Evolutionary conservation across 1,139 yeast species (phyloP).

Genomic region (Kurtzmaniella quercitrusa): DNA sequence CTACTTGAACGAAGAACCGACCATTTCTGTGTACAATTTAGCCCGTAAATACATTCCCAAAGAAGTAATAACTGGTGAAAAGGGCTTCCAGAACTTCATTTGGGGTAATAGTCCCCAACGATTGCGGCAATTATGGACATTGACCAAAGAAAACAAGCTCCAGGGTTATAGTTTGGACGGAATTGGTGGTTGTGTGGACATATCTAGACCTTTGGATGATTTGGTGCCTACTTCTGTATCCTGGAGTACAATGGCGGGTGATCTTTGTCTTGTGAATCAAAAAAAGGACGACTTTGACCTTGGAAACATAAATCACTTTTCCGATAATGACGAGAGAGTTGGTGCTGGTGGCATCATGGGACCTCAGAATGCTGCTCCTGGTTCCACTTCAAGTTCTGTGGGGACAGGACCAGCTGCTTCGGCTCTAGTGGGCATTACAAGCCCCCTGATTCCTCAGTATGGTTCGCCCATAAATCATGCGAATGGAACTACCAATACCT

Average conservation of each 20-base stretch:
- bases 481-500: neutral
- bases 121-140: constrained; percentile 34
- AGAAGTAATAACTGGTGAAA: constrained; percentile 54
- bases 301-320: neutral
- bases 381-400: neutral
- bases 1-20: constrained; percentile 72
- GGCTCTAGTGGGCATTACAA: neutral
- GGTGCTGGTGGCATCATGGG: neutral
- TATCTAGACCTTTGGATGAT: constrained; percentile 50
- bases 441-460: neutral
- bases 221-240: constrained; percentile 49
- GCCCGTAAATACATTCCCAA: constrained; percentile 73
- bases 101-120: constrained; percentile 31
- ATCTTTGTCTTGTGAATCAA: constrained; percentile 52
- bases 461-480: neutral
- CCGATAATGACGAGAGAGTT: constrained; percentile 1
- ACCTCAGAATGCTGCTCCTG: neutral
- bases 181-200: constrained; percentile 19
- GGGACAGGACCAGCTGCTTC: neutral
- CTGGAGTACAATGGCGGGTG: constrained; percentile 50
- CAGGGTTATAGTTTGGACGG: constrained; percentile 49
- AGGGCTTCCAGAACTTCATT: constrained; percentile 40
- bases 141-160: constrained; percentile 46
- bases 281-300: constrained; percentile 40
- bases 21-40: constrained; percentile 69